These are phyloP conservation scores for Coemansia sp. DNA, from an alignment of 192 early-diverging fungal species.

Conservation along the genomic window DNA sequence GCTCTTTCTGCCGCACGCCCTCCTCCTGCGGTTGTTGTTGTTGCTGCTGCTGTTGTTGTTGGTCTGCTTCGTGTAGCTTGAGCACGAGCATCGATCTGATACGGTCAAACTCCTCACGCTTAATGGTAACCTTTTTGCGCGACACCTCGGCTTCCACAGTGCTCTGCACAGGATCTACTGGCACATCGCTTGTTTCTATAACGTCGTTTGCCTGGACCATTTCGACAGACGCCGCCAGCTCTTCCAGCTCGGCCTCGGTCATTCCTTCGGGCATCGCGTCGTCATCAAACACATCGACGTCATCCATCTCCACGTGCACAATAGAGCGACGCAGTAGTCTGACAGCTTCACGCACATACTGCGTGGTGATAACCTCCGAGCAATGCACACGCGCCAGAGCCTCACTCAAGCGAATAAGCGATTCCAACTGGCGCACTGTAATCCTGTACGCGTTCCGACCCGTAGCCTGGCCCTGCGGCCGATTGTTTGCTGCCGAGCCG, in stretches of 20 bases:
- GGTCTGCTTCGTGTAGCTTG: slow-evolving; percentile 46
- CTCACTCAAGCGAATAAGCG: slow-evolving; percentile 94
- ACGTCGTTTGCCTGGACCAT: background rate
- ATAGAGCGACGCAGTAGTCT: slow-evolving; percentile 87
- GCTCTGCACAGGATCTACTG: background rate
- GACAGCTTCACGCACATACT: slow-evolving; percentile 83
- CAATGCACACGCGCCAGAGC: slow-evolving; percentile 90
- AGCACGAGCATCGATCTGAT: slow-evolving; percentile 58
- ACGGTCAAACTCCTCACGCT: slow-evolving; percentile 61
- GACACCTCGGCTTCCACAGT: slow-evolving; percentile 24
- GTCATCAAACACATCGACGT: slow-evolving; percentile 66
- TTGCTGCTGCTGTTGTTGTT: slow-evolving; percentile 5
- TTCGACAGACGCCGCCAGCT: background rate
- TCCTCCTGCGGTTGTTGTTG: background rate
- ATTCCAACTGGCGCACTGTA: slow-evolving; percentile 96
- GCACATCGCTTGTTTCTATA: background rate
- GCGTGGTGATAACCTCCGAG: slow-evolving; percentile 63
- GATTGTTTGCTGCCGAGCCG: background rate
- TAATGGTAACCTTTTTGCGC: slow-evolving; percentile 58
- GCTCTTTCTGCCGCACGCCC: slow-evolving; percentile 55
- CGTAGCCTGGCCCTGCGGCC: background rate
- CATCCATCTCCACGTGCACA: slow-evolving; percentile 79
- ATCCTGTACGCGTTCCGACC: slow-evolving; percentile 77
- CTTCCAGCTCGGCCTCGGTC: background rate
- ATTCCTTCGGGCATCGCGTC: background rate